Conservation (phyloP, 106 monocot species). For the Apostasia ramifera region DNA sequence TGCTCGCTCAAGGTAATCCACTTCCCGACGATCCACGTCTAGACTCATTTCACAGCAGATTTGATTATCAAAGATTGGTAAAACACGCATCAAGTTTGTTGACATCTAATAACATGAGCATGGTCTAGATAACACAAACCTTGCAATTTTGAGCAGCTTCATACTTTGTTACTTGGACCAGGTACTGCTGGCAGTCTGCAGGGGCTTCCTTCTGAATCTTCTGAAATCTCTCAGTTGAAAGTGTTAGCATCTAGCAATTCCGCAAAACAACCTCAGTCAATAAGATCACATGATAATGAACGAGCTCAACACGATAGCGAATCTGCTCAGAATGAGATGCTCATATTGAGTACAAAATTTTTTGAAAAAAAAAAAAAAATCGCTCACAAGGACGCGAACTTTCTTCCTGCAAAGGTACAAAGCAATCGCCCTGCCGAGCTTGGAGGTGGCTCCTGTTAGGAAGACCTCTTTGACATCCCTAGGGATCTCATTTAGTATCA, state of each 20-base stretch:
- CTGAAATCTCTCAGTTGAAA: slow-evolving; percentile 52
- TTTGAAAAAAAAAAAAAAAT: not conserved
- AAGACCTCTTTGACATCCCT: slow-evolving; percentile 68
- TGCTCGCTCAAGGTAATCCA: slow-evolving; percentile 79
- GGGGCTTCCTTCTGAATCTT: slow-evolving; percentile 66
- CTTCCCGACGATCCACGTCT: slow-evolving; percentile 97
- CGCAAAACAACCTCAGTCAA: not conserved
- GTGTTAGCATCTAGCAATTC: slow-evolving; percentile 46
- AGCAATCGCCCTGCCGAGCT: slow-evolving; percentile 90
- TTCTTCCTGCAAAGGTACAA: slow-evolving; percentile 74
- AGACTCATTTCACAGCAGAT: not conserved
- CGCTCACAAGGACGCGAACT: slow-evolving; percentile 70
- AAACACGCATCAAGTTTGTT: not conserved
- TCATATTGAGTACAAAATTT: not conserved
- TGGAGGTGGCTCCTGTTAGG: slow-evolving; percentile 89
- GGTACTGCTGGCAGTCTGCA: slow-evolving; percentile 42
- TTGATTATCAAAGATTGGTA: not conserved
- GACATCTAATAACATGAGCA: not conserved
- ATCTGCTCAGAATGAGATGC: not conserved
- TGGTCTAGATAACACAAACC: slow-evolving; percentile 14
- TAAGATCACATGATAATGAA: not conserved
- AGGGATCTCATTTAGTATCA: slow-evolving; percentile 78
- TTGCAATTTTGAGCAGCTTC: slow-evolving; percentile 66
- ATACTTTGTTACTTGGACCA: slow-evolving; percentile 74
- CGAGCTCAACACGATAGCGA: not conserved